phyloP scores from a whole-genome alignment of 2,329 filamentous ascomycete genomes.

The Venturiaceae sp. region DNA sequence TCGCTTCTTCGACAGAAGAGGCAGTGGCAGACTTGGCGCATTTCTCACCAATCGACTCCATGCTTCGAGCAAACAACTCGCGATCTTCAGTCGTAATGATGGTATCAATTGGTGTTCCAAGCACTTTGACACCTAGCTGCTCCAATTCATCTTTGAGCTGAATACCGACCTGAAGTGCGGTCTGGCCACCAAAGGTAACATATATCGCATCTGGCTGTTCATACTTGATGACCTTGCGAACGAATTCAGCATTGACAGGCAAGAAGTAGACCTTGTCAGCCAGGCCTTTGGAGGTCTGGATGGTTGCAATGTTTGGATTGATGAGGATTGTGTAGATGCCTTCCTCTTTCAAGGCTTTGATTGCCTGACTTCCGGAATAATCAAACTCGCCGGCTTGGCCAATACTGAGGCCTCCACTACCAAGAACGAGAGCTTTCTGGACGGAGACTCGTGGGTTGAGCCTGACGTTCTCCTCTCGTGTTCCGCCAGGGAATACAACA shows the following conservation, averaged over 20 bases:
- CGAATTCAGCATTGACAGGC: slow-evolving; percentile 92
- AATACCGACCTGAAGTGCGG: slow-evolving; percentile 91
- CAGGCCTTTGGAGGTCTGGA: slow-evolving; percentile 94
- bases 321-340: slow-evolving; percentile 97
- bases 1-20: slow-evolving; percentile 76
- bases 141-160: slow-evolving; percentile 97
- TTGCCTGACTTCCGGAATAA: slow-evolving; percentile 95
- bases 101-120: slow-evolving; percentile 93
- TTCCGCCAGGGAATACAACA: slow-evolving; percentile 81
- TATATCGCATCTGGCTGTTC: slow-evolving; percentile 96
- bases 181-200: slow-evolving; percentile 95
- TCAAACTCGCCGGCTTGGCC: slow-evolving; percentile 98
- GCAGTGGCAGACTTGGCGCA: slow-evolving; percentile 96
- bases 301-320: slow-evolving; percentile 98
- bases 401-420: slow-evolving; percentile 91
- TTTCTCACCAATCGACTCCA: slow-evolving; percentile 97
- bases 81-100: slow-evolving; percentile 98
- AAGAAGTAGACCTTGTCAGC: slow-evolving; percentile 99
- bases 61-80: slow-evolving; percentile 92
- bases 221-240: slow-evolving; percentile 92
- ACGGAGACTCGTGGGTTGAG: slow-evolving; percentile 70
- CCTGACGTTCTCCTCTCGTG: slow-evolving; percentile 65
- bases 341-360: slow-evolving; percentile 96
- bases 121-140: slow-evolving; percentile 79
- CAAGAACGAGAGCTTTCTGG: slow-evolving; percentile 91